phyloP scores from a whole-genome alignment of 1,284 basidiomycete species.

The Fistulina hepatica region DNA sequence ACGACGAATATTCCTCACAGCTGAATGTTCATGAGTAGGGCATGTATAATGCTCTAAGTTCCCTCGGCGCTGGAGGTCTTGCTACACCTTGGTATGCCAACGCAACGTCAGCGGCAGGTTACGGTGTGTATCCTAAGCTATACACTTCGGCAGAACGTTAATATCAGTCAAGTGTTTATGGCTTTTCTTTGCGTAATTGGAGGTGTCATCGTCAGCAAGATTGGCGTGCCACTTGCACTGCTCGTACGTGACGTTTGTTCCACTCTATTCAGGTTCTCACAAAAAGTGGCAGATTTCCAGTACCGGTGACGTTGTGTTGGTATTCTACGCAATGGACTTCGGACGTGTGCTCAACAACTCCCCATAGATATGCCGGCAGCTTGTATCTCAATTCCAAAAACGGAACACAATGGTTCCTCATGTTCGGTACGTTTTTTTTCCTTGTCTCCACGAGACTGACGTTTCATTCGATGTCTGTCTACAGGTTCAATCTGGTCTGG shows the following conservation, averaged over 20 bases:
- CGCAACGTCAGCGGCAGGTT: constrained; percentile 25
- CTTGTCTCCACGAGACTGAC: background rate
- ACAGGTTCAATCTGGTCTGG: constrained; percentile 23
- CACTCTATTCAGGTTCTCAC: background rate
- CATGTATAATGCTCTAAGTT: constrained; percentile 25
- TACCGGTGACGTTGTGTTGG: constrained; percentile 24
- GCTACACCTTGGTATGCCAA: constrained; percentile 25
- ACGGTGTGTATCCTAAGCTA: constrained; percentile 12
- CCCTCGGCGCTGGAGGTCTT: constrained; percentile 24
- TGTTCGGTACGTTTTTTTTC: constrained; percentile 17
- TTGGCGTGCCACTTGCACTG: constrained; percentile 21
- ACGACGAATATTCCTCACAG: background rate
- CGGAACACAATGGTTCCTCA: constrained; percentile 26
- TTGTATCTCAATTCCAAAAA: constrained; percentile 26
- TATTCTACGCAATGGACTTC: background rate
- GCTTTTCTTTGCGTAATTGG: constrained; percentile 23
- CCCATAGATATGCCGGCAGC: constrained; percentile 22
- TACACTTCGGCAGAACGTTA: background rate
- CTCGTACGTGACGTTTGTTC: constrained; percentile 13
- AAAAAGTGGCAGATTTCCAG: constrained; percentile 20
- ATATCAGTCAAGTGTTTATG: constrained; percentile 20
- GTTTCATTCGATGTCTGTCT: background rate
- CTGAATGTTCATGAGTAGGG: constrained; percentile 14
- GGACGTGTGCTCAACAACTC: background rate
- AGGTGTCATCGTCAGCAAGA: constrained; percentile 25